Base-by-base conservation (phyloP, 108 stramenopile genomes). In the Conticribra weissflogii region DNA sequence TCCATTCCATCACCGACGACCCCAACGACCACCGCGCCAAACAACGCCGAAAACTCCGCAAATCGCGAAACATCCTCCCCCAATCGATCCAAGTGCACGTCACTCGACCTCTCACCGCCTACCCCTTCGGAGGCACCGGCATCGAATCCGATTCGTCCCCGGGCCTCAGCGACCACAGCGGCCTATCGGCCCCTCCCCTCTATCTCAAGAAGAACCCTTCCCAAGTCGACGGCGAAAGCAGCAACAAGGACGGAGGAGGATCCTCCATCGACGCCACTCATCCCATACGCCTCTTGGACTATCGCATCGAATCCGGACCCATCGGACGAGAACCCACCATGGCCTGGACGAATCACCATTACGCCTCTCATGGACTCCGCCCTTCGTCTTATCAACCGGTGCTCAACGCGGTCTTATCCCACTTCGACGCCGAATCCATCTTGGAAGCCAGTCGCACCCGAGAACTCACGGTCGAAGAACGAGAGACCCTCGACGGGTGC, bases 401-500 rank as follows among this genome's bases (percentile, higher is more conserved):
- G 3, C 76, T 92, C 15, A 86, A 86, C 46, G 72, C 82, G 18
- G 81, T 86, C 47, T 76, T 92, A 78, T 77, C 84, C 7, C 89
- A 95, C 59, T 95, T 95, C 79, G 94, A 95, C 75, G 94, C 90
- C 12, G 79, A 82, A 54, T 72, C 75, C 27, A 61, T 95, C 22
- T 59, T 95, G 28, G 89, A 95, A 67, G 62, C 64, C 25, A 82
- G 85, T 44, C 69, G 64, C 47, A 79, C 88, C 54, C 76, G 85
- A 29, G 80, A 83, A n/a, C 56, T 92, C 41, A 88, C 81, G 1
- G 79, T 81, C 44, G 94, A 95, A 65, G 90, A 95, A 63, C 74
- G 89, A 27, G 94, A 95, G 60, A 95, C 91, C 9, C 64, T 95
- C 36, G 90, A 92, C 76, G 94, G 94, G 9, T 92, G 91, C 74